Base-by-base conservation (phyloP, 2,329 filamentous ascomycete genomes). In the Lachnellula occidentalis region DNA sequence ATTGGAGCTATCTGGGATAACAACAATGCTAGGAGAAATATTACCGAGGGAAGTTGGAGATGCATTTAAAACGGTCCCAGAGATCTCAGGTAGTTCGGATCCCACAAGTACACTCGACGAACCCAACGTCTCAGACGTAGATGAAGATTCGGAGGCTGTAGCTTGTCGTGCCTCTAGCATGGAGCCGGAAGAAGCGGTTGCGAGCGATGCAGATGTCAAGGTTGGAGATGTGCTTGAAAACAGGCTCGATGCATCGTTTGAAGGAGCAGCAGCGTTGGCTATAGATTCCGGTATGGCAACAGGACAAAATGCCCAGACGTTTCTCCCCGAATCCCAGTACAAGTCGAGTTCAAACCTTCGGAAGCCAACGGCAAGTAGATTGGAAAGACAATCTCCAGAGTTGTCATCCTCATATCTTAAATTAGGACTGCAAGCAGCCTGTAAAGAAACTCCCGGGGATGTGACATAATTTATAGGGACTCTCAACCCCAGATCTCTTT, bases 391-490 rank as follows among this genome's bases (percentile, higher is more conserved):
- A 22, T 72, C 75, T 37, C 72, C 72, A 15, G 77, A 74, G 3
- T 73, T 72, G 27, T 71, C 67, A 61, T 77, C 73, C 58, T 81
- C 76, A 66, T 80, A 86, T n/a, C 73, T 69, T 6, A 73, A 71
- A 53, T 75, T 62, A 8, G 73, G 69, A 62, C 86, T 86, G 65
- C 84, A 87, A 9, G 80, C 82, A 27, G 78, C 73, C 2, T 73
- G 75, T 37, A 87, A 63, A 9, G 78, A 79, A 2, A 85, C 74
- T 1, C 77, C 79, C 9, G 83, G 79, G 15, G 72, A 69, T 3
- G 79, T 82, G 39, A 83, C 76, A 66, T 75, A 85, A 63, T 87
- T 85, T 62, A 87, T 77, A 2, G 84, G 84, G 6, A 86, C 73
- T 53, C 75, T 73, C 11, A 80, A 70, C 21, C 77, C 75, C 41